phyloP scores from a whole-genome alignment of 2,329 filamentous ascomycete species.

The Xylariaceae sp. region DNA sequence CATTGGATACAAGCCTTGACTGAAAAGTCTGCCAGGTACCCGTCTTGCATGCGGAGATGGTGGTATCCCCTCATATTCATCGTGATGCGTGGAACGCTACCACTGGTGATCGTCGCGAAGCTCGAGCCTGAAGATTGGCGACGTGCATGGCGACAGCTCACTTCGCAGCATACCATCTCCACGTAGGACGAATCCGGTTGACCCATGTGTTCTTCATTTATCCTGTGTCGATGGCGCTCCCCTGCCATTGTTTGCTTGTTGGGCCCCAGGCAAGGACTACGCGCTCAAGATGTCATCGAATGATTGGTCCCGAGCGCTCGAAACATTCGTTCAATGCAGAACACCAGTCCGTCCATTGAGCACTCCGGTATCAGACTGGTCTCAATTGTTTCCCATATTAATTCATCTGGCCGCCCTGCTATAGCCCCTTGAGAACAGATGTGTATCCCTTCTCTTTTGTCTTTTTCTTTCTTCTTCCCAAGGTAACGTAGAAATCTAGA shows the following conservation, averaged over 20 bases:
- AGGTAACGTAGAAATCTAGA: slow-evolving; percentile 19
- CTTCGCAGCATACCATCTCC: slow-evolving; percentile 9
- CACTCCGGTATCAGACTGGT: neutral
- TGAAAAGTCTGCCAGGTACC: neutral
- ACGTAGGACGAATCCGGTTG: slow-evolving; percentile 8
- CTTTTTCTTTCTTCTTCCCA: slow-evolving; percentile 15
- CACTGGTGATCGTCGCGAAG: slow-evolving; percentile 23
- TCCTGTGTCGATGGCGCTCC: slow-evolving; percentile 16
- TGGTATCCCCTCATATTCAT: slow-evolving; percentile 14
- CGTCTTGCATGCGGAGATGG: slow-evolving; percentile 3
- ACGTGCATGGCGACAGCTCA: slow-evolving; percentile 7
- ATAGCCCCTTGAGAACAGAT: neutral
- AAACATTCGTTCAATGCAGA: slow-evolving; percentile 25
- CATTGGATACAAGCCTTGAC: neutral
- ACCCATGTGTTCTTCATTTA: slow-evolving; percentile 15
- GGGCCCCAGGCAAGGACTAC: neutral
- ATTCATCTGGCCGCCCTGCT: slow-evolving; percentile 11
- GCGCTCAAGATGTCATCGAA: neutral
- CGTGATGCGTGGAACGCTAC: slow-evolving; percentile 21
- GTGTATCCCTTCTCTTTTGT: slow-evolving; percentile 10
- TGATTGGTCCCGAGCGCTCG: slow-evolving; percentile 11
- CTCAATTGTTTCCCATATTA: slow-evolving; percentile 14
- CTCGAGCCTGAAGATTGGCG: slow-evolving; percentile 9
- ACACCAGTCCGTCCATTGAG: slow-evolving; percentile 7
- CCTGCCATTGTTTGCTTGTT: slow-evolving; percentile 3